phyloP scores from a whole-genome alignment of 441 rosid genomes.

The Brassica balearica region DNA sequence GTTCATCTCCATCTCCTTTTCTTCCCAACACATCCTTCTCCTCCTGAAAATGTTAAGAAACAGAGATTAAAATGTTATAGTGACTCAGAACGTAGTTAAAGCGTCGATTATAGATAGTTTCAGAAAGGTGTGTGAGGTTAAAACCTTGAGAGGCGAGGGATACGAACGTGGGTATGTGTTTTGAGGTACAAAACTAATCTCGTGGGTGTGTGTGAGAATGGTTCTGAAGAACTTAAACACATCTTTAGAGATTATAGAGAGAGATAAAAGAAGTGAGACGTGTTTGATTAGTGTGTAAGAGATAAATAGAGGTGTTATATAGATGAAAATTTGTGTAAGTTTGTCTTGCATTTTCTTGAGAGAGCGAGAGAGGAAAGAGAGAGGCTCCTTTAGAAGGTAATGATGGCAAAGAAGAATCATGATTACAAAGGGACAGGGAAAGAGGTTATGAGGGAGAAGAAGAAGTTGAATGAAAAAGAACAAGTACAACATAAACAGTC shows the following conservation, averaged over 20 bases:
- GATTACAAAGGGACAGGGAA: conserved; percentile 63
- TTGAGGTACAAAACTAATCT: conserved; percentile 41
- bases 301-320: conserved; percentile 38
- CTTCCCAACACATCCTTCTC: conserved; percentile 46
- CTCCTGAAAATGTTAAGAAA: conserved; percentile 41
- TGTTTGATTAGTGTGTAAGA: conserved; percentile 37
- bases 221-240: conserved; percentile 45
- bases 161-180: conserved; percentile 45
- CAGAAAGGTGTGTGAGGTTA: not conserved
- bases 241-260: conserved; percentile 34
- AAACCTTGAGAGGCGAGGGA: conserved; percentile 56
- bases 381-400: conserved; percentile 54
- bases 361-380: conserved; percentile 43
- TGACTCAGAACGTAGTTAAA: conserved; percentile 10
- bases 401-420: conserved; percentile 73
- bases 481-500: not conserved
- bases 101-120: not conserved
- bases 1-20: conserved; percentile 56
- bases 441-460: conserved; percentile 46
- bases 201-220: conserved; percentile 37
- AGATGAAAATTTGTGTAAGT: conserved; percentile 37
- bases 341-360: conserved; percentile 34
- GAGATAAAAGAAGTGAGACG: conserved; percentile 22
- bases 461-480: conserved; percentile 31
- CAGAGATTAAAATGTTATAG: not conserved